Percentiles rank a stretch among this genome's conserved stretches.
Evolutionary conservation across 495 filamentous ascomycete species (phyloP).

Genomic region (Penicillium cosmopolitanum): DNA sequence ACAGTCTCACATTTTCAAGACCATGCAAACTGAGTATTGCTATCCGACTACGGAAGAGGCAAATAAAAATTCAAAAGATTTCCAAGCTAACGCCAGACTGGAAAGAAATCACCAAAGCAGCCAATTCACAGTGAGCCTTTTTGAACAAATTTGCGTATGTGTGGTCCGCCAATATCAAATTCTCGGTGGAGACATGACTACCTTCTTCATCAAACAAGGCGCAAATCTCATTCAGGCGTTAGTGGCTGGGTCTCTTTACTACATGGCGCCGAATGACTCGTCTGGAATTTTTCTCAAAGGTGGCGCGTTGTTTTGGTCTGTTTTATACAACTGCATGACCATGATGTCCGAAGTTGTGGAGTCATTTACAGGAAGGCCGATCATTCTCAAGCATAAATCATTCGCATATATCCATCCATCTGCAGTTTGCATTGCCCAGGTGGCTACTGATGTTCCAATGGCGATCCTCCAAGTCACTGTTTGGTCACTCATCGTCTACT

Average conservation of each 20-base stretch:
- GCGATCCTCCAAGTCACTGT: conserved; percentile 63
- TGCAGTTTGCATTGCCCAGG: conserved; percentile 71
- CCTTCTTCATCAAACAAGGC: conserved; percentile 62
- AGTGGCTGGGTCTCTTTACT: conserved; percentile 48
- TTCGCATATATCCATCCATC: conserved; percentile 77
- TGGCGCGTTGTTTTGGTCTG: conserved; percentile 67
- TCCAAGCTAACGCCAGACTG: conserved; percentile 49
- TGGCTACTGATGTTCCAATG: conserved; percentile 69
- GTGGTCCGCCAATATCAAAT: conserved; percentile 60
- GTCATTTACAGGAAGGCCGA: conserved; percentile 68
- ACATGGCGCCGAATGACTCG: conserved; percentile 39
- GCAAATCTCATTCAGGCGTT: conserved; percentile 44
- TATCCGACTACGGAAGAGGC: conserved; percentile 51
- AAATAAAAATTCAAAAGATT: conserved; percentile 47
- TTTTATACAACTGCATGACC: conserved; percentile 73
- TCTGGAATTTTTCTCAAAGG: conserved; percentile 55
- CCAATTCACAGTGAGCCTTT: conserved; percentile 61
- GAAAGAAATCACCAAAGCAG: conserved; percentile 46
- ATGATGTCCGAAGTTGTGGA: conserved; percentile 73
- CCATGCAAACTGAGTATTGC: conserved; percentile 51
- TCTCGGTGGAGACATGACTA: conserved; percentile 62
- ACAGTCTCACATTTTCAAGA: conserved; percentile 34
- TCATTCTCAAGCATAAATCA: conserved; percentile 76
- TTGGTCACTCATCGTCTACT: conserved; percentile 76
- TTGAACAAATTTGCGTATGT: conserved; percentile 60